phyloP scores from a whole-genome alignment of 2,329 filamentous ascomycete genomes.

The Lachnellula occidentalis region DNA sequence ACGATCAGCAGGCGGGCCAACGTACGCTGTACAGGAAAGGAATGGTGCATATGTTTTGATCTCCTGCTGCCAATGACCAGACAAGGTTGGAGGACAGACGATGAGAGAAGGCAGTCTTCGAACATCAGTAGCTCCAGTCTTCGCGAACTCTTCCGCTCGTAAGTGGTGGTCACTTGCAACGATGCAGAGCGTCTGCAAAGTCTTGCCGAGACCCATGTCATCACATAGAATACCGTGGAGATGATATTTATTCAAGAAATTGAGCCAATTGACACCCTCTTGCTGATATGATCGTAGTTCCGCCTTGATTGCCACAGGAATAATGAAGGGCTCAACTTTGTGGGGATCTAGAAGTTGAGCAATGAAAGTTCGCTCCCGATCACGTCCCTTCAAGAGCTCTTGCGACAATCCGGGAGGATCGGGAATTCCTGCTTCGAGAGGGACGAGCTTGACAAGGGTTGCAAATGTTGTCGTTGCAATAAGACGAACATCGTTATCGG shows the following conservation, averaged over 20 bases:
- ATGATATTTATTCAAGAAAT: slow-evolving; percentile 97
- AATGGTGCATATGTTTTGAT: slow-evolving; percentile 95
- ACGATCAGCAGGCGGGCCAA: slow-evolving; percentile 80
- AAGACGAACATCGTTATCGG: slow-evolving; percentile 88
- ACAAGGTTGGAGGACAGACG: slow-evolving; percentile 91
- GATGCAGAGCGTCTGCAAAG: slow-evolving; percentile 93
- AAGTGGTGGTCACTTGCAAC: slow-evolving; percentile 96
- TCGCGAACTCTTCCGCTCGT: slow-evolving; percentile 82
- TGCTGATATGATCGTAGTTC: slow-evolving; percentile 96
- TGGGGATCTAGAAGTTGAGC: slow-evolving; percentile 92
- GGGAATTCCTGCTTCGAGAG: slow-evolving; percentile 92
- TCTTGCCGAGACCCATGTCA: slow-evolving; percentile 98
- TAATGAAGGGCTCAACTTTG: slow-evolving; percentile 90
- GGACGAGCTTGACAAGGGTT: slow-evolving; percentile 93
- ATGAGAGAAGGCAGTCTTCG: slow-evolving; percentile 84
- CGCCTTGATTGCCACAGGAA: slow-evolving; percentile 95
- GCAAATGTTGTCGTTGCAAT: slow-evolving; percentile 96
- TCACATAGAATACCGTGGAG: slow-evolving; percentile 97
- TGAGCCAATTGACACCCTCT: slow-evolving; percentile 97
- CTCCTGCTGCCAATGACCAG: slow-evolving; percentile 98
- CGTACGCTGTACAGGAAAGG: slow-evolving; percentile 81
- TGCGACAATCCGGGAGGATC: slow-evolving; percentile 91
- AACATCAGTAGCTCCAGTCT: slow-evolving; percentile 71
- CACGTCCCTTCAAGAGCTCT: slow-evolving; percentile 80
- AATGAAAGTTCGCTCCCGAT: slow-evolving; percentile 94